These are phyloP conservation scores for Trametopsis cervina DNA, from an alignment of 768 basidiomycete genomes.

Conservation along the genomic window DNA sequence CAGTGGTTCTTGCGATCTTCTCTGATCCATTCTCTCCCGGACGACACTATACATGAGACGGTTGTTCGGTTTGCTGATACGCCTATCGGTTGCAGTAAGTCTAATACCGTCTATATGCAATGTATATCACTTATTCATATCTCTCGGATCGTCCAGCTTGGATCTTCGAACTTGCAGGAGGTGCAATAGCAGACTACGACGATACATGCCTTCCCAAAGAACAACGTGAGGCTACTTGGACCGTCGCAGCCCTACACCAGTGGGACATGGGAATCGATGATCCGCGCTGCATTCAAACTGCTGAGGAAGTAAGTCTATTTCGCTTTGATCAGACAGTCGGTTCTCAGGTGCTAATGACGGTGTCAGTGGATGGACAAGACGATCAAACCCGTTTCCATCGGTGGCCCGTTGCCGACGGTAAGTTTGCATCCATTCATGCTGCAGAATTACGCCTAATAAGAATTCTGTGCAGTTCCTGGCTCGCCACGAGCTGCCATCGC, in stretches of 20 bases:
- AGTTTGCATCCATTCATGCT: slow-evolving; percentile 24
- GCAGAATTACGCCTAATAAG: background rate
- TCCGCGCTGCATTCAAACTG: slow-evolving; percentile 71
- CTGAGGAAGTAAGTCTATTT: slow-evolving; percentile 57
- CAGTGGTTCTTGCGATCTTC: slow-evolving; percentile 92
- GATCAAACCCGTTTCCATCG: slow-evolving; percentile 61
- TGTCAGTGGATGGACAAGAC: slow-evolving; percentile 79
- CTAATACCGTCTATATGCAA: background rate
- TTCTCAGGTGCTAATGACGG: slow-evolving; percentile 8
- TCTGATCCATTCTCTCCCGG: slow-evolving; percentile 75
- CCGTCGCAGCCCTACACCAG: slow-evolving; percentile 85
- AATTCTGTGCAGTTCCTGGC: slow-evolving; percentile 56
- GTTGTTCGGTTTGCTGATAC: slow-evolving; percentile 76
- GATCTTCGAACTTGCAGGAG: slow-evolving; percentile 88
- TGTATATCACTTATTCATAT: background rate
- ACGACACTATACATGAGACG: slow-evolving; percentile 80
- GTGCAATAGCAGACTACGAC: slow-evolving; percentile 68
- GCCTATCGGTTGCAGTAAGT: slow-evolving; percentile 88
- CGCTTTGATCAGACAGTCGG: background rate
- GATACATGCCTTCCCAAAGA: slow-evolving; percentile 68
- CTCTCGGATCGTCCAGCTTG: slow-evolving; percentile 62
- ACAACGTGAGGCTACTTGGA: slow-evolving; percentile 77
- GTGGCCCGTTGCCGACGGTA: slow-evolving; percentile 83
- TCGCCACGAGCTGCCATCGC: slow-evolving; percentile 55
- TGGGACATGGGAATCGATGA: slow-evolving; percentile 86